Evolutionary conservation across 257 asterid species (phyloP).

Genomic region (Nicotiana undulata): DNA sequence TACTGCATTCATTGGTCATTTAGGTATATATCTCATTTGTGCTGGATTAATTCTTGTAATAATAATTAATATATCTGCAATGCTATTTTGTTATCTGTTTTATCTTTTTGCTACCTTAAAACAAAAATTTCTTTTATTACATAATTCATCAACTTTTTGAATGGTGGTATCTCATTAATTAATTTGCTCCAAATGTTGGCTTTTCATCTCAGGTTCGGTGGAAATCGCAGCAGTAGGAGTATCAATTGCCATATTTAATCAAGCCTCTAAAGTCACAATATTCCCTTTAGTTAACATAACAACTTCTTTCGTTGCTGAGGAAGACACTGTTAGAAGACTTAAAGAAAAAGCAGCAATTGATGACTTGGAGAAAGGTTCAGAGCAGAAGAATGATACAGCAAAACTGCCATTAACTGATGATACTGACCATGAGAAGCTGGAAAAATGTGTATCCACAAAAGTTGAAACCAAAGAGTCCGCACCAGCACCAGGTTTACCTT

Average conservation of each 20-base stretch:
- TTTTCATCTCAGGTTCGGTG: conserved; percentile 47
- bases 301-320: conserved; percentile 94
- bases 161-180: not conserved
- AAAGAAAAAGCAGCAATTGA: conserved; percentile 10
- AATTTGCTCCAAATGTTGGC: not conserved
- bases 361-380: conserved; percentile 21
- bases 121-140: not conserved
- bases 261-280: conserved; percentile 79
- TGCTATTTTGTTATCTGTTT: not conserved
- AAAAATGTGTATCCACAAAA: conserved; percentile 6
- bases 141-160: not conserved
- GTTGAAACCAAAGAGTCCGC: conserved; percentile 16
- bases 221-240: conserved; percentile 92
- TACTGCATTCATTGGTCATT: conserved; percentile 78
- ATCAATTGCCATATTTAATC: conserved; percentile 77
- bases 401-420: conserved; percentile 7
- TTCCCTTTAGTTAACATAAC: conserved; percentile 94
- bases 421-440: conserved; percentile 7
- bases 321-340: conserved; percentile 51
- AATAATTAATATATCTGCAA: not conserved
- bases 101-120: too few relatives aligned
- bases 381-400: conserved; percentile 8
- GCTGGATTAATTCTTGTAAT: not conserved
- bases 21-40: conserved; percentile 34
- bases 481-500: conserved; percentile 12